Evolutionary conservation across 257 asterid species (phyloP).

Genomic region (Salvia miltiorrhiza): DNA sequence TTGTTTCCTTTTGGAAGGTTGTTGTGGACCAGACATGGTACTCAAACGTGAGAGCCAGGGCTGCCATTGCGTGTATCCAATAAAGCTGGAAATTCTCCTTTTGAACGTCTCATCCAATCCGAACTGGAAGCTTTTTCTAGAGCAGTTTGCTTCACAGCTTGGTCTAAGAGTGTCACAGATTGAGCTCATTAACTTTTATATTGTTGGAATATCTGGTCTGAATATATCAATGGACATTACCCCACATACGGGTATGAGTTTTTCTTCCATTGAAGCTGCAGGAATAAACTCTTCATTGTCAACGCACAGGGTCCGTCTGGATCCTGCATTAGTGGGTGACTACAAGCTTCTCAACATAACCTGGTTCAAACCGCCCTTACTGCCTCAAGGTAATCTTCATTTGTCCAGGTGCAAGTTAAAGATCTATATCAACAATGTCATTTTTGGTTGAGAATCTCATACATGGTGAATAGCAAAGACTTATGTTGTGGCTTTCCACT

Average conservation of each 20-base stretch:
- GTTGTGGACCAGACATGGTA: slow-evolving; percentile 84
- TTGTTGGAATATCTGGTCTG: slow-evolving; percentile 69
- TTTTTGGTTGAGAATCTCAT: slow-evolving; percentile 1
- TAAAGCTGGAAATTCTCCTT: slow-evolving; percentile 84
- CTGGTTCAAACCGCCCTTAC: slow-evolving; percentile 63
- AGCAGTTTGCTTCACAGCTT: slow-evolving; percentile 74
- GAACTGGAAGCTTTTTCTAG: slow-evolving; percentile 69
- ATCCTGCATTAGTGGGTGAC: slow-evolving; percentile 78
- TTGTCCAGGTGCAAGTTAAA: slow-evolving; percentile 3
- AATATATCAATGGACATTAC: slow-evolving; percentile 94
- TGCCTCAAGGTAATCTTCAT: slow-evolving; percentile 61
- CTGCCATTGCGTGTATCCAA: slow-evolving; percentile 85
- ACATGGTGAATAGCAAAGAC: neutral
- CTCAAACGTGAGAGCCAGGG: slow-evolving; percentile 69
- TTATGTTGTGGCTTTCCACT: neutral
- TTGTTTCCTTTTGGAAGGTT: slow-evolving; percentile 47
- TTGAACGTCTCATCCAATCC: slow-evolving; percentile 79
- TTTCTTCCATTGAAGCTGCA: slow-evolving; percentile 66
- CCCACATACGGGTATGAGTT: slow-evolving; percentile 68
- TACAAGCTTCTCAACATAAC: slow-evolving; percentile 79
- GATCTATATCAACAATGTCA: slow-evolving; percentile 1
- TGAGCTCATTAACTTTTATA: slow-evolving; percentile 85
- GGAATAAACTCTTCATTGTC: slow-evolving; percentile 61
- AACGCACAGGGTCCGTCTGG: slow-evolving; percentile 56
- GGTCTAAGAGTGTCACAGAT: slow-evolving; percentile 72